Evolutionary conservation across 495 filamentous ascomycete genomes (phyloP), one percentile per base, ranked within the genome.

Genomic region (Amphirosellinia nigrospora): DNA sequence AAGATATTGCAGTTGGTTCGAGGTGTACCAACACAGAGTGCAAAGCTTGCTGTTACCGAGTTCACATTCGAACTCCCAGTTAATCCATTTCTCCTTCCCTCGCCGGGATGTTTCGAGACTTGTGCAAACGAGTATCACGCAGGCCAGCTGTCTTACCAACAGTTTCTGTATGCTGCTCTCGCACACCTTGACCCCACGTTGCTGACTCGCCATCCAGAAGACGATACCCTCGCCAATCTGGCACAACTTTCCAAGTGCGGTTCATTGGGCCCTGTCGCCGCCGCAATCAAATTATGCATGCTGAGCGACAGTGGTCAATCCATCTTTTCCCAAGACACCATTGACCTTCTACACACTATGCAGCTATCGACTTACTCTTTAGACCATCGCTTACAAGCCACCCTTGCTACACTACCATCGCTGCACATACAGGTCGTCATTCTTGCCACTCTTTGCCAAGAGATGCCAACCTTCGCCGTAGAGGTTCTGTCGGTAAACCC

Each of bases 261-360:
- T 46, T 21, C 60, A n/a, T 46, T 63, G 60, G 60, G 60, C 26
- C 41, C 60, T 32, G 60, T 63, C 26, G 60, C 60, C 16, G 60
- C 60, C 41, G 60, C 60, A 63, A 46, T 63, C 41, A 63, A 48
- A 21, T 10, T 63, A 21, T 63, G 41, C 26, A 63, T 63, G 60
- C 36, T 63, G 38, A n/a, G 60, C 41, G 60, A 46, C 19, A 19
- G 32, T 23, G 32, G 32, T 32, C 34, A 63, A 46, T 16, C 41
- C 5, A 8, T n/a, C 60, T 46, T 63, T 45, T 63, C 60, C 39
- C 38, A 63, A 48, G 36, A 28, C 0, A 9, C 36, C 16, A 63
- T 63, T 11, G 26, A 63, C 26, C 13, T 63, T n/a, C 60, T 63
- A 34, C 41, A 34, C 21, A 5, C 4, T 34, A 63, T 63, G 38